Percentiles rank a stretch among this genome's conserved stretches.
Evolutionary conservation across 495 filamentous ascomycete genomes (phyloP).

Genomic region (Hypoxylon trugodes): DNA sequence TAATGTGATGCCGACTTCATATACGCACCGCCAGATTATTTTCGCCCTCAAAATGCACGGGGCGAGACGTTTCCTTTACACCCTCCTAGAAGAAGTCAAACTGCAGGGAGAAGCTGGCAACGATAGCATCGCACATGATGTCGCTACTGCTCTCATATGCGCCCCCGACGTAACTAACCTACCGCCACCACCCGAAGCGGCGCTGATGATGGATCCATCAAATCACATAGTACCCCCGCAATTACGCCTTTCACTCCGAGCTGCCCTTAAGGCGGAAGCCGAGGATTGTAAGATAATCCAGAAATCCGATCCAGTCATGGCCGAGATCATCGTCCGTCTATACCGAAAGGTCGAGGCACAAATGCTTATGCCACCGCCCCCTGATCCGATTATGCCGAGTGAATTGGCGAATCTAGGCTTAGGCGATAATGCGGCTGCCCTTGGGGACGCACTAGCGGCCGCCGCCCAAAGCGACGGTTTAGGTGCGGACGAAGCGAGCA

Average conservation of each 20-base stretch:
- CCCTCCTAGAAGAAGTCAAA: conserved; percentile 77
- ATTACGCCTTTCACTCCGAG: conserved; percentile 61
- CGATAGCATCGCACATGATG: conserved; percentile 73
- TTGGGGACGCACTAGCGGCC: conserved; percentile 47
- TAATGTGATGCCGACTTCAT: conserved; percentile 73
- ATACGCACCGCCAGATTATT: conserved; percentile 80
- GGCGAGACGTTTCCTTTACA: conserved; percentile 64
- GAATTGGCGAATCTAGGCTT: conserved; percentile 38
- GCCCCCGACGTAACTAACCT: conserved; percentile 65
- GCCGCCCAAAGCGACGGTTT: conserved; percentile 43
- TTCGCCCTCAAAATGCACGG: conserved; percentile 74
- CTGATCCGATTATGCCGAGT: conserved; percentile 45
- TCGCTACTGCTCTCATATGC: conserved; percentile 76
- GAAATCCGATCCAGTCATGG: conserved; percentile 66
- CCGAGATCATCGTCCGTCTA: conserved; percentile 78
- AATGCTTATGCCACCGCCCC: conserved; percentile 47
- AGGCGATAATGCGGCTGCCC: conserved; percentile 40
- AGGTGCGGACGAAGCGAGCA: conserved; percentile 31
- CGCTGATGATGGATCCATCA: conserved; percentile 34
- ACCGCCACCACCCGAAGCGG: conserved; percentile 51
- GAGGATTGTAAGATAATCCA: conserved; percentile 69
- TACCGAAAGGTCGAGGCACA: conserved; percentile 76
- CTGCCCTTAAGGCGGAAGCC: conserved; percentile 71
- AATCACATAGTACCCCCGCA: conserved; percentile 44
- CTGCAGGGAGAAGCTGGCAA: conserved; percentile 56